These are phyloP conservation scores for Starmerella riodocensis DNA, from an alignment of 805 yeast genomes.

Conservation along the genomic window DNA sequence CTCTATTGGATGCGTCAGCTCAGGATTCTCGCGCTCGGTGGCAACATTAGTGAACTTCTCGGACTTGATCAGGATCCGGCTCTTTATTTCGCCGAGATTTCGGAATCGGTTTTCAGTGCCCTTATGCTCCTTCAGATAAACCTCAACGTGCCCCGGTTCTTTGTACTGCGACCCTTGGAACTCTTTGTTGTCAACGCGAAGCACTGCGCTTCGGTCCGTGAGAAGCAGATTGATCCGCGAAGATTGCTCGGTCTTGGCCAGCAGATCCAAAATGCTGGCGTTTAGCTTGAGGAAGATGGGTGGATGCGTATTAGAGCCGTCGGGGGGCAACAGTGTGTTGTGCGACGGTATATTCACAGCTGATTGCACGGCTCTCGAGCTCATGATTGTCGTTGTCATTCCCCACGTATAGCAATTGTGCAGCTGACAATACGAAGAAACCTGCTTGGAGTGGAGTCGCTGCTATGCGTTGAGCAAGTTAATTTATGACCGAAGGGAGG, in stretches of 20 bases:
- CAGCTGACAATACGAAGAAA: too few relatives aligned
- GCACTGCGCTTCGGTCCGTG: conserved; percentile 11
- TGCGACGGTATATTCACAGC: conserved; percentile 2
- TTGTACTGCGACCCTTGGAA: conserved; percentile 13
- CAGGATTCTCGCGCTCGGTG: not conserved
- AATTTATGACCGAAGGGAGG: too few relatives aligned
- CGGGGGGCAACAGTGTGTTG: conserved; percentile 6
- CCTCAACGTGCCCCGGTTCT: conserved; percentile 21
- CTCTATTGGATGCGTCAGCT: conserved; percentile 8
- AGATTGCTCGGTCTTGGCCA: not conserved
- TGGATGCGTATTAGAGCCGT: conserved; percentile 9
- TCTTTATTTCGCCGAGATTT: conserved; percentile 14
- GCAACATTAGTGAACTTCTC: conserved; percentile 6
- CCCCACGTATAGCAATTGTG: too few relatives aligned
- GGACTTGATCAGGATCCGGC: conserved; percentile 13
- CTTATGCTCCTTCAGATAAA: conserved; percentile 10
- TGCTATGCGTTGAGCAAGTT: too few relatives aligned
- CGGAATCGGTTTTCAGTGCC: conserved; percentile 4
- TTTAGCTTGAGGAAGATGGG: conserved; percentile 21
- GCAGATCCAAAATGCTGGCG: conserved; percentile 9
- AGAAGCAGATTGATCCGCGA: conserved; percentile 8
- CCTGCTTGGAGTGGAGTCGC: too few relatives aligned
- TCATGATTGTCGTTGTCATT: not conserved
- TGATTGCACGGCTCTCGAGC: not conserved
- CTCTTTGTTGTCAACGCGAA: conserved; percentile 13